These are phyloP conservation scores for Trypanosoma scelopori DNA, from an alignment of 208 protist genomes.

Conservation along the genomic window DNA sequence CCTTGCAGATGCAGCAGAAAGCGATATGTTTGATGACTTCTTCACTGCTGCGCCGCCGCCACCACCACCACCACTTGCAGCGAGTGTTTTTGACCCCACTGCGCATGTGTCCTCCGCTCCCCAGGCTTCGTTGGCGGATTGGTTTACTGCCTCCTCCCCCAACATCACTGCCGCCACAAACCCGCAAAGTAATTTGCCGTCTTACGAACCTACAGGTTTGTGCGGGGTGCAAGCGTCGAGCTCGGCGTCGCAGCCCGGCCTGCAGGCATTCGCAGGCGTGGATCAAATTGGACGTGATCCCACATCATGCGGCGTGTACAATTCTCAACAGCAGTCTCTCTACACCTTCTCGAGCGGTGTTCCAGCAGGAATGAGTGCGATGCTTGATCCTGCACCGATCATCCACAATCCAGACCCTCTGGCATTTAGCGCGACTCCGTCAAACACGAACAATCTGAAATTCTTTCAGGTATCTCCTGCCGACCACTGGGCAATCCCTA, in stretches of 20 bases:
- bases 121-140: constrained; percentile 5
- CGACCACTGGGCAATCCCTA: constrained; percentile 14
- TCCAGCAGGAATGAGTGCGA: constrained; percentile 7
- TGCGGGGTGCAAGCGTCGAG: background rate
- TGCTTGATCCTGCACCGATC: constrained; percentile 3
- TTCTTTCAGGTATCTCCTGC: constrained; percentile 24
- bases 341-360: constrained; percentile 3
- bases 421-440: background rate
- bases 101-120: background rate
- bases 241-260: background rate
- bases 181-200: background rate
- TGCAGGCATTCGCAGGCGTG: background rate
- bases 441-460: constrained; percentile 14
- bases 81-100: constrained; percentile 6
- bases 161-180: background rate
- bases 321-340: constrained; percentile 11
- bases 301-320: background rate
- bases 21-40: constrained; percentile 52
- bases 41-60: too few species aligned
- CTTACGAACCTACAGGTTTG: background rate
- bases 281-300: background rate
- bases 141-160: background rate
- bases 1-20: constrained; percentile 6
- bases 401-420: background rate
- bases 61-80: constrained; percentile 22